These are phyloP conservation scores for Talaromyces sp. DNA, from an alignment of 2,329 filamentous ascomycete genomes.

Conservation along the genomic window DNA sequence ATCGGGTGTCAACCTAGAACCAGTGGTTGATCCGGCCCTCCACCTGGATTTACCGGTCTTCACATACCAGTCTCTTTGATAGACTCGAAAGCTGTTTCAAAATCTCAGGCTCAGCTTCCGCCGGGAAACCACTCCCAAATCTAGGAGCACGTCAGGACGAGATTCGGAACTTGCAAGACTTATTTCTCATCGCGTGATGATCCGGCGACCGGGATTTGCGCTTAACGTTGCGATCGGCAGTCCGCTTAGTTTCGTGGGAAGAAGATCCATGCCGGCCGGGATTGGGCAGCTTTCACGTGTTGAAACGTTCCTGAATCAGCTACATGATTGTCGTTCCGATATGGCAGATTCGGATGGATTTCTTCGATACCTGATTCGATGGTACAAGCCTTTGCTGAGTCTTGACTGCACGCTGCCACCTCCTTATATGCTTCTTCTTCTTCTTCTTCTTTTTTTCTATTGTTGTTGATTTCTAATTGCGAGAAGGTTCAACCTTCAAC, in stretches of 20 bases:
- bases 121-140: not conserved
- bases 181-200: not conserved
- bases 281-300: conserved; percentile 2
- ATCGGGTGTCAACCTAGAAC: not conserved
- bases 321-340: not conserved
- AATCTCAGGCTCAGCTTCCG: not conserved
- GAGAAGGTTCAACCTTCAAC: not conserved
- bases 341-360: not conserved
- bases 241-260: not conserved
- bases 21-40: not conserved
- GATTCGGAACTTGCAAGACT: not conserved
- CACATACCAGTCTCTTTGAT: too few species aligned
- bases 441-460: not conserved
- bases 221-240: conserved; percentile 2
- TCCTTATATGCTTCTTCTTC: not conserved
- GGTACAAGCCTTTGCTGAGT: not conserved
- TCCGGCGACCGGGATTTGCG: conserved; percentile 8
- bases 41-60: too few species aligned
- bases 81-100: too few species aligned
- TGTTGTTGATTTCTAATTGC: not conserved
- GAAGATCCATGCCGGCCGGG: not conserved
- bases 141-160: not conserved
- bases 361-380: not conserved
- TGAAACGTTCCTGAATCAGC: not conserved
- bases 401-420: not conserved